A percentile compares a stretch with the other conserved stretches of the same genome.
These are phyloP conservation scores for Penicillium herquei DNA, from an alignment of 495 filamentous ascomycete species.

Conservation along the genomic window DNA sequence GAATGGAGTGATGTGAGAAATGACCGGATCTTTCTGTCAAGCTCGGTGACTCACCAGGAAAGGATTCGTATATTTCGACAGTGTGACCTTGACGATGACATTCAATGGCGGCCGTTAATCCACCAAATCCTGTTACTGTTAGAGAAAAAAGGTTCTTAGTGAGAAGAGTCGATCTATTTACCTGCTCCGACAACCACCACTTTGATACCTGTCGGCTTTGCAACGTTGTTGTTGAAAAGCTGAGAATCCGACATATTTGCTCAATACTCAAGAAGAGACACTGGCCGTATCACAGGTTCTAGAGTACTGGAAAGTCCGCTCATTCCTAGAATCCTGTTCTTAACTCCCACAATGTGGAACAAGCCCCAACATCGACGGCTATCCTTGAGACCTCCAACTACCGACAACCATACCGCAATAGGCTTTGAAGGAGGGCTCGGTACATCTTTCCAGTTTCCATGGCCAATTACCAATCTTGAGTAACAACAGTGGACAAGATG, in stretches of 20 bases:
- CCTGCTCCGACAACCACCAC: constrained; percentile 58
- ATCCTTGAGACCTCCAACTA: constrained; percentile 1
- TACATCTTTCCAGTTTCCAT: background rate
- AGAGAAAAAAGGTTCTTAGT: background rate
- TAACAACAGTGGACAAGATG: background rate
- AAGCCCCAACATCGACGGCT: constrained; percentile 6
- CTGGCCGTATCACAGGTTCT: background rate
- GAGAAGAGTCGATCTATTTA: background rate
- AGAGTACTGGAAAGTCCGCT: background rate
- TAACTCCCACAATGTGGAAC: constrained; percentile 6
- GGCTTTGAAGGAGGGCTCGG: constrained; percentile 10
- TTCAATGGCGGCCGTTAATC: constrained; percentile 63
- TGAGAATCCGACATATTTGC: background rate
- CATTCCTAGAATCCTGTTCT: background rate
- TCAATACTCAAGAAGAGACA: background rate
- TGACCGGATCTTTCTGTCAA: background rate
- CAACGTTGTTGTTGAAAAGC: background rate
- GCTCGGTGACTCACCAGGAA: constrained; percentile 28
- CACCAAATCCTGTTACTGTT: constrained; percentile 50
- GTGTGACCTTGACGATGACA: constrained; percentile 62
- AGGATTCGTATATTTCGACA: constrained; percentile 58
- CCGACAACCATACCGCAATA: constrained; percentile 3
- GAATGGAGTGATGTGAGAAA: background rate
- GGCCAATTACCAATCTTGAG: constrained; percentile 9
- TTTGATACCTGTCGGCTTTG: constrained; percentile 47